Base-by-base conservation (phyloP, 2,329 filamentous ascomycete species). In the Boeremia exigua region DNA sequence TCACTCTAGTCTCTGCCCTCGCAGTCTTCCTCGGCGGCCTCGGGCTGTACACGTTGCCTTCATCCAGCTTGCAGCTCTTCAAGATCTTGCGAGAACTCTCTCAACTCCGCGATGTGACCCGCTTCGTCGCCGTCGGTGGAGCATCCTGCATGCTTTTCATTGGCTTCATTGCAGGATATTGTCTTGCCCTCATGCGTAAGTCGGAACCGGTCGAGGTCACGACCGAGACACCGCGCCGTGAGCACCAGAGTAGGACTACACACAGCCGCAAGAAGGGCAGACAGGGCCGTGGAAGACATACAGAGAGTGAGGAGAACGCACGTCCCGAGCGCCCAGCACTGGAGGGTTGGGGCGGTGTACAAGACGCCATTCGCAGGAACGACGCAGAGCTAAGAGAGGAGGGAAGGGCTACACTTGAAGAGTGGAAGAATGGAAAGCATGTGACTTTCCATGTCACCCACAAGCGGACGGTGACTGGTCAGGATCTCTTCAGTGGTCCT, bases 361-460 rank as follows among this genome's bases (percentile, higher is more conserved):
- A 56, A 17, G 49, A 33, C 1, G 23, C 36, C 8, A 60, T 63
- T 14, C 36, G 45, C 3, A 33, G 19, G 6, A 52, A 57, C 14
- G 61, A 63, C 28, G 33, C 34, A 2, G 17, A 36, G 9, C 19
- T 49, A 29, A 30, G 15, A 2, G 14, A 51, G 17, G 48, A 51
- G 17, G 23, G 36, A 11, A 39, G 14, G 30, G 45, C 45, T 1
- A 56, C 27, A 1, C 32, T 37, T 3, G 37, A 55, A 10, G 44
- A 53, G 12, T 45, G 43, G 38, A 51, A 29, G 19, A 44, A 46
- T 2, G 32, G 40, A 2, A 40, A 53, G 6, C 33, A 48, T 15
- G 19, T 48, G 10, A 56, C 52, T 5, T 56, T 61, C 40, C 40
- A 54, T 10, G 50, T 56, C 36, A 52, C 34, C 5, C 52, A 56